Evolutionary conservation across 106 monocot genomes (phyloP), one percentile per base, ranked within the genome.

Genomic region (Triglochin maritima): DNA sequence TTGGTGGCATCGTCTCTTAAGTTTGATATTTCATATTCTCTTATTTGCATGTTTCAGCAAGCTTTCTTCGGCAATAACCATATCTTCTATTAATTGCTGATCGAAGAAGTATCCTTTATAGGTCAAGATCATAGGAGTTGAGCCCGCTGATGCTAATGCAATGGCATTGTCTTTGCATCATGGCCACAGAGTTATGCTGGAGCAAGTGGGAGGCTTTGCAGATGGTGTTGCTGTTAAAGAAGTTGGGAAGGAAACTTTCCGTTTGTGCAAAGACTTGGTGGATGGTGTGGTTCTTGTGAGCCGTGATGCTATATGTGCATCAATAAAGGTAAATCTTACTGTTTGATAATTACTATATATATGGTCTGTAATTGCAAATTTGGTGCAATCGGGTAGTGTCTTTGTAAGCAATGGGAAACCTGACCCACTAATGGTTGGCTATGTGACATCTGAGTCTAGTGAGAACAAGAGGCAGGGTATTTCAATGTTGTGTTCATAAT

Each of bases 281-380:
- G 98, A 99, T 81, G 98, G 98, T 5, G 77, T 99, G 44, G 98
- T 99, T 77, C 86, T 99, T 71, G 92, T 99, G 59, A 85, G 79
- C 44, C 88, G 98, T 82, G 98, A 99, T 83, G 86, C 98, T 62
- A 92, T 99, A 57, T 99, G 98, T 80, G 98, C 98, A 72, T 92
- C 98, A 70, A 99, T 99, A 72, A 99, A 99, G 89, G 98, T 92
- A 6, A 77, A 59, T 4, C 0, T 11, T 57, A 15, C 46, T 7
- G 3, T 57, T 56, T 56, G 44, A 13, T 4, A 42, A 6, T 29
- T 29, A 29, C 29, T 29, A 29, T 29, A 29, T 29, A 29, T 29
- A 29, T 29, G 29, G 29, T 29, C 29, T 29, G 29, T 29, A 29
- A 29, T 29, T 29, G 29, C 29, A 29, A 29, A 29, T 29, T 29